Evolutionary conservation across 768 basidiomycete species (phyloP).

Genomic region (Leccinum imitatum): DNA sequence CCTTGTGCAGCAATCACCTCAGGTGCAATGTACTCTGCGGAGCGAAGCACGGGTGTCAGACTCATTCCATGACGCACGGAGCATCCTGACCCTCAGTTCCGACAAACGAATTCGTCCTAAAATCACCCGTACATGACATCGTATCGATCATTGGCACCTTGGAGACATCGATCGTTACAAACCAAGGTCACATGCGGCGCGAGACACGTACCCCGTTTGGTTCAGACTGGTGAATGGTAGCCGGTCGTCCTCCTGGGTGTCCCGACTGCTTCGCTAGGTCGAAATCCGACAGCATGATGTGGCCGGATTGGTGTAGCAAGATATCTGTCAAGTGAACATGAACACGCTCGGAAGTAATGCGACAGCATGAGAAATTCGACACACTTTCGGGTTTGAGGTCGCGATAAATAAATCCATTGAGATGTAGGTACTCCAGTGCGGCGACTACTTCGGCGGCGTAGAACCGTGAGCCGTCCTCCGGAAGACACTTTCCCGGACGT

Average conservation of each 20-base stretch:
- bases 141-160: constrained; percentile 95
- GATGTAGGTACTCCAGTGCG: constrained; percentile 96
- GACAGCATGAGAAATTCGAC: constrained; percentile 35
- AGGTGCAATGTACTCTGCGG: constrained; percentile 94
- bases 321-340: constrained; percentile 63
- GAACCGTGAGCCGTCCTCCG: constrained; percentile 94
- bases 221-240: constrained; percentile 80
- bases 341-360: constrained; percentile 1
- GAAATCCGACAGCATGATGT: constrained; percentile 99
- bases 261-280: constrained; percentile 96
- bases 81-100: constrained; percentile 86
- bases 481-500: constrained; percentile 92
- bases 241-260: constrained; percentile 82
- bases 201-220: constrained; percentile 74
- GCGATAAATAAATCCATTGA: constrained; percentile 99
- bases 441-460: constrained; percentile 99
- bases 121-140: constrained; percentile 94
- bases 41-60: constrained; percentile 20
- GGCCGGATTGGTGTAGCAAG: constrained; percentile 93
- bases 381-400: constrained; percentile 99
- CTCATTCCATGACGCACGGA: constrained; percentile 8
- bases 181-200: constrained; percentile 1
- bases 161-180: constrained; percentile 10
- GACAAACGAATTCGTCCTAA: constrained; percentile 98
- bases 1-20: constrained; percentile 97